Evolutionary conservation across 768 basidiomycete genomes (phyloP).

Genomic region (Baorangia bicolor): DNA sequence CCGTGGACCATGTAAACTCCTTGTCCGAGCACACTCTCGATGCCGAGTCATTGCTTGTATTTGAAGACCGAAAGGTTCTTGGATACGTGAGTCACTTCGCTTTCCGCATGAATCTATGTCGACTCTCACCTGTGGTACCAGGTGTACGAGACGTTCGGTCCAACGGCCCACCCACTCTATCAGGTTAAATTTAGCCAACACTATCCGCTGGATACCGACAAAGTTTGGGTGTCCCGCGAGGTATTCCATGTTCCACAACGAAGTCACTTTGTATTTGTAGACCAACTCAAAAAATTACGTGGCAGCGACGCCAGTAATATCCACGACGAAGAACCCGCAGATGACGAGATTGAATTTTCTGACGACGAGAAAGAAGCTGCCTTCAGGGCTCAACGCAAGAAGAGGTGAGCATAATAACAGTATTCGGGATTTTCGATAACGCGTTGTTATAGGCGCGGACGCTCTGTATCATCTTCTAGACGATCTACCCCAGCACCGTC

Average conservation of each 20-base stretch:
- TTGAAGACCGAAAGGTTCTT: conserved; percentile 84
- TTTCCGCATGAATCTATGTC: conserved; percentile 10
- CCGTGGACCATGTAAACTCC: conserved; percentile 41
- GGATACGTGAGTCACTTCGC: conserved; percentile 67
- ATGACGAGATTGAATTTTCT: conserved; percentile 90
- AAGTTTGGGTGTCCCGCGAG: conserved; percentile 53
- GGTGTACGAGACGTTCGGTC: conserved; percentile 96
- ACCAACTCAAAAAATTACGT: conserved; percentile 64
- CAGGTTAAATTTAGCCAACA: conserved; percentile 75
- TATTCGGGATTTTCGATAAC: not conserved
- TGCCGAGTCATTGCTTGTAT: conserved; percentile 87
- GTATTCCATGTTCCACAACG: conserved; percentile 82
- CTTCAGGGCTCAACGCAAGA: conserved; percentile 58
- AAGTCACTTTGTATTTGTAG: conserved; percentile 83
- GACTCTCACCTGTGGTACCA: conserved; percentile 31
- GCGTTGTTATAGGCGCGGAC: conserved; percentile 44
- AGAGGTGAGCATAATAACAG: conserved; percentile 44
- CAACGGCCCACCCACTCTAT: conserved; percentile 87
- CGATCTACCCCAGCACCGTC: conserved; percentile 54
- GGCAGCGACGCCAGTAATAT: conserved; percentile 95
- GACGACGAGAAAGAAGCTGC: conserved; percentile 91
- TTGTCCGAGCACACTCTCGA: conserved; percentile 71
- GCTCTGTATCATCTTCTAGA: conserved; percentile 54
- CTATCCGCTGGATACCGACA: conserved; percentile 59
- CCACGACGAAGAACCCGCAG: conserved; percentile 90